These are phyloP conservation scores for Metarhizium robertsii DNA, from an alignment of 2,329 filamentous ascomycete species.

Conservation along the genomic window DNA sequence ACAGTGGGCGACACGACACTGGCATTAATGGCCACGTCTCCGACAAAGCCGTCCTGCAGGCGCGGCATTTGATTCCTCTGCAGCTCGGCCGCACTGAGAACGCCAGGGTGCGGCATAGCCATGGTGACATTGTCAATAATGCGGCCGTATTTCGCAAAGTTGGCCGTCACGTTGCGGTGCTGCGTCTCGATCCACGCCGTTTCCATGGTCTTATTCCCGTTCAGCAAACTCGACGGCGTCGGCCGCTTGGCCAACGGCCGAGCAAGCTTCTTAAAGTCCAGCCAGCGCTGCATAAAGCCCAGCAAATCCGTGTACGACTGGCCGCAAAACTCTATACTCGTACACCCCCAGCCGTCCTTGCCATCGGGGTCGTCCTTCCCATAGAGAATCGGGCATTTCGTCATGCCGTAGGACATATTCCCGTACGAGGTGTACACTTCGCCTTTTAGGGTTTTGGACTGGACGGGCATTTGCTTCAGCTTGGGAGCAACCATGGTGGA, in stretches of 20 bases:
- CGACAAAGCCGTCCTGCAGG: constrained; percentile 49
- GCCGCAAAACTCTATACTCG: constrained; percentile 61
- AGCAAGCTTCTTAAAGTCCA: constrained; percentile 8
- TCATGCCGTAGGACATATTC: constrained; percentile 46
- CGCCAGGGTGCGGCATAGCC: constrained; percentile 64
- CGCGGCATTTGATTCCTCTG: constrained; percentile 56
- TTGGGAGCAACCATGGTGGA: constrained; percentile 68
- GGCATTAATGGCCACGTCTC: constrained; percentile 58
- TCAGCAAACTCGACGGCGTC: constrained; percentile 46
- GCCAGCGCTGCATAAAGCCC: constrained; percentile 50
- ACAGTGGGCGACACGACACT: constrained; percentile 61
- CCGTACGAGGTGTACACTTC: constrained; percentile 53
- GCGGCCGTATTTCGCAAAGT: constrained; percentile 39
- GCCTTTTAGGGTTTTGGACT: constrained; percentile 37
- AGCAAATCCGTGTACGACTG: constrained; percentile 62
- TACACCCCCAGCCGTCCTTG: constrained; percentile 38
- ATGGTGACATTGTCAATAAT: constrained; percentile 69
- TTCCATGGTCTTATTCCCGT: constrained; percentile 63
- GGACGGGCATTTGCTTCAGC: constrained; percentile 42
- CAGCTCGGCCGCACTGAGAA: constrained; percentile 55
- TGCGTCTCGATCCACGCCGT: constrained; percentile 58
- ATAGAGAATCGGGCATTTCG: constrained; percentile 55
- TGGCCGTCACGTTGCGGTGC: constrained; percentile 39
- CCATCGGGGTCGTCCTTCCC: constrained; percentile 25
- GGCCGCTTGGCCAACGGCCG: constrained; percentile 40